Evolutionary conservation across 768 basidiomycete species (phyloP).

Genomic region (Macrocybe gigantea): DNA sequence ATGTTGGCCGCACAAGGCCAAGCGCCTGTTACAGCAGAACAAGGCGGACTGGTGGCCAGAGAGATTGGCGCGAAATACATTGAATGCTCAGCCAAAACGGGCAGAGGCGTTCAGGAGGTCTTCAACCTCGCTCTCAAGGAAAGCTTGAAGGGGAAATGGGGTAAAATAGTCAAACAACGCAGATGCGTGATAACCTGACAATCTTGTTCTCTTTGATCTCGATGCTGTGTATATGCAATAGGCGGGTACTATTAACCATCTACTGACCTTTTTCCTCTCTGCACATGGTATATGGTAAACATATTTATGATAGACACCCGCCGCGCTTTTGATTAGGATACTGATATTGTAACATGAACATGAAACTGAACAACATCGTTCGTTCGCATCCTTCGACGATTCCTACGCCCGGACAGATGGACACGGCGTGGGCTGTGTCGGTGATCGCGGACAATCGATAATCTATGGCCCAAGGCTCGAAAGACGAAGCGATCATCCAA

Average conservation of each 20-base stretch:
- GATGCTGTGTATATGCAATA: constrained; percentile 12
- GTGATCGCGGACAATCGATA: too few species aligned
- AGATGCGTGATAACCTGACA: constrained; percentile 61
- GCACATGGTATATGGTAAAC: not conserved
- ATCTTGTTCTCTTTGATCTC: not conserved
- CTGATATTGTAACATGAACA: too few species aligned
- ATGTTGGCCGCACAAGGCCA: constrained; percentile 90
- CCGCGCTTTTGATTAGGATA: too few species aligned
- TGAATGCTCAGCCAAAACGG: constrained; percentile 94
- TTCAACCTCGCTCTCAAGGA: constrained; percentile 86
- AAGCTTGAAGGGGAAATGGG: constrained; percentile 78
- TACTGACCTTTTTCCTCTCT: constrained; percentile 4
- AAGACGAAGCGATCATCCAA: too few species aligned
- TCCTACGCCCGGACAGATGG: too few species aligned
- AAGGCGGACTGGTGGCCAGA: constrained; percentile 79
- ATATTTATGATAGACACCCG: too few species aligned
- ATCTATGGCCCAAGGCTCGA: too few species aligned
- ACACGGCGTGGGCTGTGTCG: too few species aligned
- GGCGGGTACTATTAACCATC: constrained; percentile 18
- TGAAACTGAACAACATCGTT: too few species aligned
- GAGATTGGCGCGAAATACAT: constrained; percentile 92
- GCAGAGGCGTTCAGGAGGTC: constrained; percentile 85
- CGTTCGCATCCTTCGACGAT: too few species aligned
- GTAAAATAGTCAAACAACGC: constrained; percentile 61
- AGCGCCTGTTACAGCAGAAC: constrained; percentile 72